Conservation (phyloP, 176 grass and related monocot genomes). For the Bolboschoenus planiculmis region DNA sequence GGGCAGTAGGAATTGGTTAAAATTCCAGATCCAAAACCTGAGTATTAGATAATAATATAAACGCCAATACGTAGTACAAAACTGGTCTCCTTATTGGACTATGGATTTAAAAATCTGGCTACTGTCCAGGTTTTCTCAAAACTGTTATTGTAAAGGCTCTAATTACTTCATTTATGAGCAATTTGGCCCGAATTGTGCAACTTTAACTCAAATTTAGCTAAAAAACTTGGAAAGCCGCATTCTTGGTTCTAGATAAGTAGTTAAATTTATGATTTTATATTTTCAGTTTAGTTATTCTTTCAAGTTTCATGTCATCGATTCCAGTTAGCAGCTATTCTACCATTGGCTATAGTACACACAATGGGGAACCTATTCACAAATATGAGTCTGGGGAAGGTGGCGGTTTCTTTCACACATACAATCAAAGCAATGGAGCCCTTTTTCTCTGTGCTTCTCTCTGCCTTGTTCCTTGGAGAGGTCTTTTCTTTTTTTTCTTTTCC, state of each 20-base stretch:
- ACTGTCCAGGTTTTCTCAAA: too few species aligned
- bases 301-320: constrained; percentile 19
- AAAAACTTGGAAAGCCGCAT: neutral
- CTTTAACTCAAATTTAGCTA: neutral
- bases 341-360: constrained; percentile 65
- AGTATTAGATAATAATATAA: neutral
- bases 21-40: too few species aligned
- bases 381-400: too few species aligned
- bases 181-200: neutral
- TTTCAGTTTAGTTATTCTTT: neutral
- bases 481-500: constrained; percentile 8
- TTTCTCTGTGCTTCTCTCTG: constrained; percentile 78
- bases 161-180: neutral
- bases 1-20: too few species aligned
- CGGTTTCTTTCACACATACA: too few species aligned
- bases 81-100: neutral
- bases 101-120: too few species aligned
- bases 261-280: neutral
- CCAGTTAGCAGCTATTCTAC: constrained; percentile 68
- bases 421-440: constrained; percentile 80
- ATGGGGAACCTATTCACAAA: constrained; percentile 90
- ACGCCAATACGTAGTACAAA: neutral
- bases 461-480: constrained; percentile 69
- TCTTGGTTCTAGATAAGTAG: constrained; percentile 1
- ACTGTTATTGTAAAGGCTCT: too few species aligned